Evolutionary conservation across 495 filamentous ascomycete species (phyloP).

Genomic region (Lasiosphaeris hirsuta): DNA sequence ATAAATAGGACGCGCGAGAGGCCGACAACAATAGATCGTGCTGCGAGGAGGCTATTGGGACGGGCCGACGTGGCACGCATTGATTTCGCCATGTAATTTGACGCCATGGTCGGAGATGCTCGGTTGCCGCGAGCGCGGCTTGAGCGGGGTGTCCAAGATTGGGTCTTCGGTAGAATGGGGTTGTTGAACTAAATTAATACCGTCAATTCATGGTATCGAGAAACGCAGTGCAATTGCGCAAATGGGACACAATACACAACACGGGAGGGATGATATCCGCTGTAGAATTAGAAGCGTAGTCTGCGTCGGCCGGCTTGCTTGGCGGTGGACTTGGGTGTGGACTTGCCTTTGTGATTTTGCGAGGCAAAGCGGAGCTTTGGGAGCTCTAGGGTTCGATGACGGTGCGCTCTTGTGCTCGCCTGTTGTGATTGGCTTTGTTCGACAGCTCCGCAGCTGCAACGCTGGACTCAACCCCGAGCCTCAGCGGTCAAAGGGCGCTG

Average conservation of each 20-base stretch:
- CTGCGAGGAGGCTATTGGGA: conserved; percentile 35
- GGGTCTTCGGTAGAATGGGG: background rate
- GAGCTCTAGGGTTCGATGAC: too few relatives aligned
- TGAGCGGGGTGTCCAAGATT: background rate
- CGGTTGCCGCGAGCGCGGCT: background rate
- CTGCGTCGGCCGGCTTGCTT: too few relatives aligned
- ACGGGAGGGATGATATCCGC: background rate
- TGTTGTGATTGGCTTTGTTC: too few relatives aligned
- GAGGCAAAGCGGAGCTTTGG: background rate
- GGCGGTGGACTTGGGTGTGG: background rate
- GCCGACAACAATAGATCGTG: conserved; percentile 37
- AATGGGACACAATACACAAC: too few relatives aligned
- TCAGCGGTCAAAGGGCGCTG: too few relatives aligned
- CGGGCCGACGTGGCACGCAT: conserved; percentile 12
- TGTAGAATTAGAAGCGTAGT: background rate
- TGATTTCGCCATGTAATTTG: background rate
- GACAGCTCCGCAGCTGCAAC: too few relatives aligned
- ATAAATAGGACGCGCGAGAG: conserved; percentile 38
- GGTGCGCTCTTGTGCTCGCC: too few relatives aligned
- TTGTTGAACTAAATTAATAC: background rate
- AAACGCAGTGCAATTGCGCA: background rate
- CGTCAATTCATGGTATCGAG: conserved; percentile 13
- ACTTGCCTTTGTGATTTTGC: conserved; percentile 4
- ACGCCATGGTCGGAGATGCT: conserved; percentile 11
- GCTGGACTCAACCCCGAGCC: too few relatives aligned